Evolutionary conservation across 129 eudicot genomes (phyloP), one percentile per base, ranked within the genome.

Genomic region (Pittosporum tobira): DNA sequence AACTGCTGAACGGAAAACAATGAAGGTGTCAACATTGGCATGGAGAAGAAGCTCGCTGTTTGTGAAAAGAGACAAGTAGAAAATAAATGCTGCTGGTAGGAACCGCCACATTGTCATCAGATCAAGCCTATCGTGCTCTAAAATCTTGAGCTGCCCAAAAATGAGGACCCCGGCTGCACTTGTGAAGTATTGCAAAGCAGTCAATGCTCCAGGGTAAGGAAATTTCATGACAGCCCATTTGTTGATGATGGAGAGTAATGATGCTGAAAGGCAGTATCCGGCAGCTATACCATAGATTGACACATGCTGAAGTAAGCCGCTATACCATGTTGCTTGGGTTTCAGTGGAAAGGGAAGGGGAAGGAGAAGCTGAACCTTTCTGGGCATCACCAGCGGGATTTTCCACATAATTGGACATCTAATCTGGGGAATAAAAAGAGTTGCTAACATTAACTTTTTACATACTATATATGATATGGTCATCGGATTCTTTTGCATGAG

Each of bases 221-320:
- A 93, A 87, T 62, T 81, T 93, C 96, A 87, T 87, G 36, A 93
- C 84, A 38, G 96, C 99, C 99, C 99, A 93, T 79, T 93, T 93
- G 69, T 93, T 93, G 74, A 93, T 93, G 77, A 93, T 93, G 48
- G 94, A 93, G 25, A 93, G 91, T 36, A 93, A 67, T 24, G 99
- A 87, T 21, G 99, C 99, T 18, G 99, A 87, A 57, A 93, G 51
- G 72, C 99, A 93, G 67, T 93, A 93, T 54, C 99, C 96, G 9
- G 88, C 84, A 53, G 96, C 99, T 48, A 93, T 70, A 25, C 99
- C 91, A 34, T 93, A 93, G 11, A 93, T 70, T 0, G 94, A 93
- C 27, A 81, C 84, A 42, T 93, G 94, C 69, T 81, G 83, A 43
- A 83, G 75, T 43, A 93, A 62, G 68, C 30, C 44, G 59, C 63